phyloP scores from a whole-genome alignment of 495 filamentous ascomycete genomes.

The Friedmanniomyces simplex region DNA sequence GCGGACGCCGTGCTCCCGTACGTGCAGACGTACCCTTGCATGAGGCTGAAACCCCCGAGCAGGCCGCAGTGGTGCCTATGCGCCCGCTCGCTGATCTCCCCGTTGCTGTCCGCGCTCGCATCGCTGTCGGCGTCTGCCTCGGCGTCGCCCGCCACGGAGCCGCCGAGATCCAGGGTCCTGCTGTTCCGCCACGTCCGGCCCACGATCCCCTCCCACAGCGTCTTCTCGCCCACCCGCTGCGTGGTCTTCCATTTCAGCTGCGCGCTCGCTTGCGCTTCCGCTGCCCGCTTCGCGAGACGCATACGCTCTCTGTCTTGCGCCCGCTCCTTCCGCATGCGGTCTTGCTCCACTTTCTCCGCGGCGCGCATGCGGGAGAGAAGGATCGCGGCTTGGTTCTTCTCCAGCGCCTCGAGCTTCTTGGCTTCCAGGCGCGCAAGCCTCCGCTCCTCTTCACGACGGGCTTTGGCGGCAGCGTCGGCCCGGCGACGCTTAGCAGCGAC shows the following conservation, averaged over 20 bases:
- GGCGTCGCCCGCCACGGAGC: background rate
- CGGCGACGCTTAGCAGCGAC: slow-evolving; percentile 11
- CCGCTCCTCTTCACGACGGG: slow-evolving; percentile 8
- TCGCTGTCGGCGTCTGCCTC: slow-evolving; percentile 1
- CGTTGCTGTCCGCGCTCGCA: background rate
- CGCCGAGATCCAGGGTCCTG: background rate
- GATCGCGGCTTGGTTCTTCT: background rate
- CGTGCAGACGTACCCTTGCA: background rate
- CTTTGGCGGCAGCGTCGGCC: background rate
- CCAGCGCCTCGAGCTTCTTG: slow-evolving; percentile 46
- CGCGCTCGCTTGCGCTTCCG: background rate
- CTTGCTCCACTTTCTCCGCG: background rate
- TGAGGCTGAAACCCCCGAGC: background rate
- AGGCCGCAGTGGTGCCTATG: background rate
- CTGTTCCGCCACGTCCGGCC: background rate
- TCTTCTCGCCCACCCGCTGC: background rate
- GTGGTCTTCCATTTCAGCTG: slow-evolving; percentile 2
- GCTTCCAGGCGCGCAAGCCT: slow-evolving; percentile 35
- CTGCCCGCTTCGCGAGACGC: slow-evolving; percentile 4
- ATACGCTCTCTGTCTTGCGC: background rate
- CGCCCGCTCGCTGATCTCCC: background rate
- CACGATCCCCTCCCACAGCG: background rate
- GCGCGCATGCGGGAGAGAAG: background rate
- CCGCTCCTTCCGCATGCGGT: background rate
- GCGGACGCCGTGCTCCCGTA: background rate